These are phyloP conservation scores for Kondoa subrosea DNA, from an alignment of 768 basidiomycete genomes.

Conservation along the genomic window DNA sequence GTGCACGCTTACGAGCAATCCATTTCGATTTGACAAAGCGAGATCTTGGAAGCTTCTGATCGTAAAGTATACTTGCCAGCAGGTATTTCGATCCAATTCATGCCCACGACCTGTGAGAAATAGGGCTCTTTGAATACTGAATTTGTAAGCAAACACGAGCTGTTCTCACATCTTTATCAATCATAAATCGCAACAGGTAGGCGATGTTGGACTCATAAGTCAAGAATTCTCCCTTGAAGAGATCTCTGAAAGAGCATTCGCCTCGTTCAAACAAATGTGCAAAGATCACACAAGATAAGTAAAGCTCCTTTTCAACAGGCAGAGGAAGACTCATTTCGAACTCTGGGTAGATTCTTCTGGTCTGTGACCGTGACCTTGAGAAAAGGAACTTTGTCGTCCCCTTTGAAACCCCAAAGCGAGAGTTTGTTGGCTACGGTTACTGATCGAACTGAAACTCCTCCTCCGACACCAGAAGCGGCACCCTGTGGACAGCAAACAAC, in stretches of 20 bases:
- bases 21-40: constrained; percentile 79
- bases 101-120: constrained; percentile 94
- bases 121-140: neutral
- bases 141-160: neutral
- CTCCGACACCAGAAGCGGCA: constrained; percentile 1
- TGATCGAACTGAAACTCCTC: constrained; percentile 16
- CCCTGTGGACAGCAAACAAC: constrained; percentile 2
- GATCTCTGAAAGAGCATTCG: constrained; percentile 48
- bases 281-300: neutral
- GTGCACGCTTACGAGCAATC: constrained; percentile 44
- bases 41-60: constrained; percentile 45
- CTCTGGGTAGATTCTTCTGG: constrained; percentile 61
- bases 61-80: constrained; percentile 59
- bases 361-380: constrained; percentile 64
- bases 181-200: constrained; percentile 89
- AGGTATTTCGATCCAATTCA: constrained; percentile 97
- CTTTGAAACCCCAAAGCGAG: constrained; percentile 72
- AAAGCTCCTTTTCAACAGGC: neutral
- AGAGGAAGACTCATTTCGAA: constrained; percentile 62
- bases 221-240: constrained; percentile 41
- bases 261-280: constrained; percentile 41
- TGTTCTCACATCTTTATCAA: constrained; percentile 77
- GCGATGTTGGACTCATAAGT: constrained; percentile 92
- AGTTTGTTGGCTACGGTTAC: constrained; percentile 25
- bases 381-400: constrained; percentile 62